phyloP scores from a whole-genome alignment of 495 filamentous ascomycete genomes.

The Trichocladium uniseriatum region DNA sequence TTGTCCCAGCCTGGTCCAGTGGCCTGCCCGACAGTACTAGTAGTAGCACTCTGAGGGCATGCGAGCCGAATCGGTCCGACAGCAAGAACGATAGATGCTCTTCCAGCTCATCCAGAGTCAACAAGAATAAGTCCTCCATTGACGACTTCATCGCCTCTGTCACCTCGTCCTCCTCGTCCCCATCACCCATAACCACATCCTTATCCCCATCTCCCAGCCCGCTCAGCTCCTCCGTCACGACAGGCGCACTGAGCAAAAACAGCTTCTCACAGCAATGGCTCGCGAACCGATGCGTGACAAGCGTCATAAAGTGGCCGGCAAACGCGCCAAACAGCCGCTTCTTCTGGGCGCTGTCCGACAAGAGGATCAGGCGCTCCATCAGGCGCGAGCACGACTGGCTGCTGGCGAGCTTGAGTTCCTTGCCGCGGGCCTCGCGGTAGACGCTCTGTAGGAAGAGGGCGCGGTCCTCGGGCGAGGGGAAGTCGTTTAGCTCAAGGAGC shows the following conservation, averaged over 20 bases:
- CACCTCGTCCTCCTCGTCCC: constrained; percentile 33
- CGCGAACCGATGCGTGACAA: constrained; percentile 91
- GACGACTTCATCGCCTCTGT: constrained; percentile 31
- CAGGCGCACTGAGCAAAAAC: constrained; percentile 69
- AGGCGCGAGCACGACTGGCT: constrained; percentile 90
- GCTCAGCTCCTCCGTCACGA: constrained; percentile 63
- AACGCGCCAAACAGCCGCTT: constrained; percentile 79
- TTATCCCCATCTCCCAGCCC: constrained; percentile 24
- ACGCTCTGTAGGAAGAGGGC: constrained; percentile 74
- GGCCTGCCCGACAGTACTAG: constrained; percentile 78
- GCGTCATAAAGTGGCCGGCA: constrained; percentile 74
- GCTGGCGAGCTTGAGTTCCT: constrained; percentile 91
- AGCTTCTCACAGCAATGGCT: constrained; percentile 94
- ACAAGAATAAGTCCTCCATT: constrained; percentile 79
- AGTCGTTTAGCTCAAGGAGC: constrained; percentile 79
- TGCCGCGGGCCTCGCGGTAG: constrained; percentile 74
- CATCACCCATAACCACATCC: constrained; percentile 21
- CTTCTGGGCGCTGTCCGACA: constrained; percentile 71
- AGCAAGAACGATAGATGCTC: constrained; percentile 74
- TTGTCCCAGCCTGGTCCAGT: constrained; percentile 52
- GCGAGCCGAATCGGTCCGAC: constrained; percentile 83
- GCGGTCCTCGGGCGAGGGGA: constrained; percentile 67
- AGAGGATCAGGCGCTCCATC: constrained; percentile 79
- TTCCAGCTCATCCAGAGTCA: constrained; percentile 73
- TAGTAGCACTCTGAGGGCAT: constrained; percentile 75